These are phyloP conservation scores for Fusarium compactum DNA, from an alignment of 2,329 filamentous ascomycete species.

Conservation along the genomic window DNA sequence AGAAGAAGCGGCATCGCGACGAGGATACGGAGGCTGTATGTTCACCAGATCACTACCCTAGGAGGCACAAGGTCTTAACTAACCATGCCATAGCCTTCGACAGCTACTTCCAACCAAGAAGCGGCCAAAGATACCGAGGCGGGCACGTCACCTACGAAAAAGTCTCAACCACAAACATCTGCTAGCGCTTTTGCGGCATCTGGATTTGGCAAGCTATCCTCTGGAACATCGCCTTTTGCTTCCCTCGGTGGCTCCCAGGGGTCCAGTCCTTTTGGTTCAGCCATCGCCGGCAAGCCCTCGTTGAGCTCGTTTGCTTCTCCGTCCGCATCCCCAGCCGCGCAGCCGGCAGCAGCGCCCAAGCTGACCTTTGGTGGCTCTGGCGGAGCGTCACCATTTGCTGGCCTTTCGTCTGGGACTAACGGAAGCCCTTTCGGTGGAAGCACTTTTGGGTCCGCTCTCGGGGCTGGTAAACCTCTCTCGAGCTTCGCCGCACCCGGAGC, in stretches of 20 bases:
- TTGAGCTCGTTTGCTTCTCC: constrained; percentile 52
- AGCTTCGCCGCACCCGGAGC: constrained; percentile 77
- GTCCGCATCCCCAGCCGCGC: constrained; percentile 38
- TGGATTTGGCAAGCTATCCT: constrained; percentile 74
- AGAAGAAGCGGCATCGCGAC: constrained; percentile 74
- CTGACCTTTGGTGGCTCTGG: constrained; percentile 61
- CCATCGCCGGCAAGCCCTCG: constrained; percentile 50
- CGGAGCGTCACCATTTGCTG: constrained; percentile 62
- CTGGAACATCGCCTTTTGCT: constrained; percentile 74
- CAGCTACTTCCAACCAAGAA: constrained; percentile 33
- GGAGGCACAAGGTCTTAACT: constrained; percentile 5
- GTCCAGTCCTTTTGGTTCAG: constrained; percentile 63
- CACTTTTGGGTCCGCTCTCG: constrained; percentile 53
- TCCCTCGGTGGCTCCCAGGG: constrained; percentile 62
- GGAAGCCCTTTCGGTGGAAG: constrained; percentile 58
- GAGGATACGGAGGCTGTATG: constrained; percentile 55
- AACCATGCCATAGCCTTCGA: constrained; percentile 37
- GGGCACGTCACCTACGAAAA: constrained; percentile 44
- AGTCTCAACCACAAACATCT: constrained; percentile 58
- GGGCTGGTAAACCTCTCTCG: constrained; percentile 62
- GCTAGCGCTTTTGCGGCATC: constrained; percentile 75
- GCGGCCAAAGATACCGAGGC: constrained; percentile 40
- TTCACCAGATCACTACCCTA: constrained; percentile 7
- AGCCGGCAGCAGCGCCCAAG: constrained; percentile 56
- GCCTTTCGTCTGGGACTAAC: constrained; percentile 56